phyloP scores from a whole-genome alignment of 345 rosid species.

The Salix purpurea region DNA sequence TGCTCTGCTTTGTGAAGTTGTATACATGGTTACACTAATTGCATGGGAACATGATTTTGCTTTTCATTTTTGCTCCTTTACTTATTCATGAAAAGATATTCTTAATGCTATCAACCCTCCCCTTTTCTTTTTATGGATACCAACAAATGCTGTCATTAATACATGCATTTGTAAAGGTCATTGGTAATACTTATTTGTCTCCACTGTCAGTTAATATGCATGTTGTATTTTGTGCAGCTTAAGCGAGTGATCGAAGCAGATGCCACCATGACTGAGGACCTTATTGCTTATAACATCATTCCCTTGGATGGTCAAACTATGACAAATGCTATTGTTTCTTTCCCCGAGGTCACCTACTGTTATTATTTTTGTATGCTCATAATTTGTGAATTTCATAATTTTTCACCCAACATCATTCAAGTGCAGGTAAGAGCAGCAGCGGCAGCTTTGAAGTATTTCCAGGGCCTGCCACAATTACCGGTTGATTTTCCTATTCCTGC shows the following conservation, averaged over 20 bases:
- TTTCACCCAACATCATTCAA: slow-evolving; percentile 12
- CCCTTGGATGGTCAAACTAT: slow-evolving; percentile 78
- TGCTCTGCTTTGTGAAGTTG: not conserved
- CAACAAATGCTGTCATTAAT: not conserved
- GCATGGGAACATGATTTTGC: not conserved
- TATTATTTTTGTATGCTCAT: slow-evolving; percentile 4
- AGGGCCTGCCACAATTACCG: slow-evolving; percentile 69
- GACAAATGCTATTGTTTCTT: slow-evolving; percentile 57
- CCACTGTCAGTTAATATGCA: slow-evolving; percentile 1
- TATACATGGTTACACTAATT: not conserved
- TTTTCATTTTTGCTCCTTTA: not conserved
- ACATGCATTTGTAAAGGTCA: not conserved
- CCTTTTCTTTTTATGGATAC: not conserved
- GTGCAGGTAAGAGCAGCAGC: slow-evolving; percentile 80
- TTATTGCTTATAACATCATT: slow-evolving; percentile 79
- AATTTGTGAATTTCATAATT: slow-evolving; percentile 5
- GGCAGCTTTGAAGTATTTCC: slow-evolving; percentile 59
- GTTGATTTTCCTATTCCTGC: slow-evolving; percentile 62
- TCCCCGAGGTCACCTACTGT: slow-evolving; percentile 66
- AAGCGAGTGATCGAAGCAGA: slow-evolving; percentile 78
- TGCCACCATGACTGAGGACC: slow-evolving; percentile 90
- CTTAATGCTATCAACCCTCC: not conserved
- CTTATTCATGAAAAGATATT: not conserved
- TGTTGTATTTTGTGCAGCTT: slow-evolving; percentile 48
- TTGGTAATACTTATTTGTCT: not conserved